Conservation (phyloP, 768 basidiomycete genomes). For the Boletus bicolor region DNA sequence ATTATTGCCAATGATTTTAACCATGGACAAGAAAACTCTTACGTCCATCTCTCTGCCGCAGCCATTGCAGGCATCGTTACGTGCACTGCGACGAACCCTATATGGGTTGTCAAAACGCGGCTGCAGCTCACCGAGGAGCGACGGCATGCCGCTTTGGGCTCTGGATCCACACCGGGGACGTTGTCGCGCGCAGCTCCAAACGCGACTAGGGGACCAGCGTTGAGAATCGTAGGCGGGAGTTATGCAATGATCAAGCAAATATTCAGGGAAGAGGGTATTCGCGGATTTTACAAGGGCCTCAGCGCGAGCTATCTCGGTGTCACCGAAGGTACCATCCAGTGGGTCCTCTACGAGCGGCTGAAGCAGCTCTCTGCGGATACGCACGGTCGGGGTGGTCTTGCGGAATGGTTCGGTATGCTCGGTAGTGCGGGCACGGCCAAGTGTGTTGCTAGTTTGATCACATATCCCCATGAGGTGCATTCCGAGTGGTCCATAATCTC, state of each 20-base stretch:
- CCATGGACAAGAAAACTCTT: conserved; percentile 70
- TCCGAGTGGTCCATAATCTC: neutral
- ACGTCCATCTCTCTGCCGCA: conserved; percentile 83
- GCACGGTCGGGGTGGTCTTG: conserved; percentile 53
- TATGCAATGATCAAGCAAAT: conserved; percentile 69
- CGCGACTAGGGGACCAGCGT: conserved; percentile 7
- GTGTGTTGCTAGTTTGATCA: conserved; percentile 89
- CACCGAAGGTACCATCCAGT: conserved; percentile 94
- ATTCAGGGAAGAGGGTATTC: conserved; percentile 72
- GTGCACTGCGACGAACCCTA: conserved; percentile 91
- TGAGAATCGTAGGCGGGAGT: conserved; percentile 48
- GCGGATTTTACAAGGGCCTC: conserved; percentile 92
- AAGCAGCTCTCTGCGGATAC: conserved; percentile 61
- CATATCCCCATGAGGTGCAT: conserved; percentile 95
- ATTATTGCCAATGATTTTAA: conserved; percentile 83
- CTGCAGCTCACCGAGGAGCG: conserved; percentile 63
- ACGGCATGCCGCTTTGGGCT: conserved; percentile 8
- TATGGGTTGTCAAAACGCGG: conserved; percentile 99
- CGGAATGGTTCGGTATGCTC: conserved; percentile 79
- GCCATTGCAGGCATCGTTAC: conserved; percentile 85
- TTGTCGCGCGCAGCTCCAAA: neutral
- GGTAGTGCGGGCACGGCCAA: conserved; percentile 93
- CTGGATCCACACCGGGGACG: neutral
- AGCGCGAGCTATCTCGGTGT: conserved; percentile 95
- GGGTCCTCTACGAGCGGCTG: conserved; percentile 93